A percentile compares a stretch with the other conserved stretches of the same genome.
These are phyloP conservation scores for Tetrahymena elliotti DNA, from an alignment of 73 alveolate species.

Conservation along the genomic window DNA sequence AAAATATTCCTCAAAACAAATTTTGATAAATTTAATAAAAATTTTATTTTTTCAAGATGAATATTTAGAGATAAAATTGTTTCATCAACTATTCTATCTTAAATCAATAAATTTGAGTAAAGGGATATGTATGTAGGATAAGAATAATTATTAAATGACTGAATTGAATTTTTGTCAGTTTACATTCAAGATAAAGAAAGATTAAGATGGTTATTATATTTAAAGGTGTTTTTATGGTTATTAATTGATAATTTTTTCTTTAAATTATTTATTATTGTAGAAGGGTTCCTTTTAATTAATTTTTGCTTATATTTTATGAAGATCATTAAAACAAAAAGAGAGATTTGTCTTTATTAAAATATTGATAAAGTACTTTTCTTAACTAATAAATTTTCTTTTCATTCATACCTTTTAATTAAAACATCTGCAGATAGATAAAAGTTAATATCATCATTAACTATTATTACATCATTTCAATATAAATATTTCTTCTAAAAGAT, in stretches of 20 bases:
- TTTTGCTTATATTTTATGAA: not conserved
- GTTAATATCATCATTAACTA: not conserved
- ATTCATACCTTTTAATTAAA: not conserved
- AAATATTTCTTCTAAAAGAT: not conserved
- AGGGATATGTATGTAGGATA: not conserved
- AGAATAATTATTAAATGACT: not conserved
- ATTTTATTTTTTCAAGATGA: no score
- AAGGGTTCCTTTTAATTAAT: not conserved
- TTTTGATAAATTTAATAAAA: no score
- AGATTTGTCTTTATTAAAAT: no score
- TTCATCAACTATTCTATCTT: not conserved
- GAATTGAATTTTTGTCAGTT: not conserved
- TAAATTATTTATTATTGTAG: not conserved
- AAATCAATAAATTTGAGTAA: not conserved
- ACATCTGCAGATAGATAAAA: not conserved
- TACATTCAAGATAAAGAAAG: not conserved
- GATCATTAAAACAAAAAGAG: no score
- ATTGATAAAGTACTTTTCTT: no score
- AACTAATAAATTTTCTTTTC: not conserved
- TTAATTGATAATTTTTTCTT: not conserved
- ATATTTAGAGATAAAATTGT: not conserved
- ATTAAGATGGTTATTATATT: not conserved
- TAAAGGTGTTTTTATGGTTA: not conserved
- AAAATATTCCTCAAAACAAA: no score
- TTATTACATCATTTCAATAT: not conserved